Evolutionary conservation across 225 moss, liverwort and hornwort species (phyloP), one percentile per base, ranked within the genome.

Genomic region (Physcomitrellopsis africana): DNA sequence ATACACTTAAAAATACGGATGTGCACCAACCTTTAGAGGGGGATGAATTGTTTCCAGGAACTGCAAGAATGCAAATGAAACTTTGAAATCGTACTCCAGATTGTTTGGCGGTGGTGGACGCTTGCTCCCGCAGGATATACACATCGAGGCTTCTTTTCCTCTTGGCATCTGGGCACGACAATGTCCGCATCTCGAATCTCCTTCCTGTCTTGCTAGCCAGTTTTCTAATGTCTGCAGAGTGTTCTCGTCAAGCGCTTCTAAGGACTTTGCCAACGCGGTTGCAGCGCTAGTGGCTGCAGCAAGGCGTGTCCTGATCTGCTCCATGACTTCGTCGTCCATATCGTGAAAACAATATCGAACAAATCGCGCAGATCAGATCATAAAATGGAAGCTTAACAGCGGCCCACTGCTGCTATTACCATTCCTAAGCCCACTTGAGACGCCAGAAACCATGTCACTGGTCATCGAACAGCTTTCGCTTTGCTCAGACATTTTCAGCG

Each of bases 31-130:
- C 88, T 88, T 85, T 14, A 65, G 47, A 63, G 85, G 82, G 0
- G 85, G 85, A 46, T 88, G 82, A 77, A 88, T 85, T 72, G 88
- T 82, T 73, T 88, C 88, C 62, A 88, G 75, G 69, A 88, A 88
- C 80, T 82, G 88, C 76, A 88, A 78, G 65, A 88, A 88, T 59
- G 88, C 88, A 76, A 82, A 78, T 12, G 88, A 88, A 60, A 85
- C 60, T 72, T 78, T 88, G 57, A 88, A 88, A 80, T 82, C 45
- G 76, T 80, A 76, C 46, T 75, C 78, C 49, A 67, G 22, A 67
- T 69, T 49, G 74, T 72, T 77, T 15, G 51, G 72, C 74, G 75
- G 55, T 51, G 74, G 77, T 48, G 73, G 80, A 14, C 68, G 80
- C 42, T 47, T 77, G 70, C 77, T 76, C 72, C 88, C 88, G 66